Conservation (phyloP, 495 filamentous ascomycete species). For the Lophiostoma macrostomum region DNA sequence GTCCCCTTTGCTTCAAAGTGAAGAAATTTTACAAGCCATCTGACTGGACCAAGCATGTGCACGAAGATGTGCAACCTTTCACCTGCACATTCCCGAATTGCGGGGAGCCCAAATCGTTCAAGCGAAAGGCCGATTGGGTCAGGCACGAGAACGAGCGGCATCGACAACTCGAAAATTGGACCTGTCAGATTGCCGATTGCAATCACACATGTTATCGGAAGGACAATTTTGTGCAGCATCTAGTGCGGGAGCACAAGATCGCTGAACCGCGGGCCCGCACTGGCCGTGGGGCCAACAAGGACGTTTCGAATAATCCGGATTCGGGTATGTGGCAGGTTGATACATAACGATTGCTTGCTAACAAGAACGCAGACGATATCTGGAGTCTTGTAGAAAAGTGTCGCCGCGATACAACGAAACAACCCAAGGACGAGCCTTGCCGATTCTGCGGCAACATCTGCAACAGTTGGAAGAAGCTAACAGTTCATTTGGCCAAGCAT, state of each 20-base stretch:
- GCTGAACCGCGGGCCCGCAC: conserved; percentile 63
- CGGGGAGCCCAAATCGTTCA: conserved; percentile 88
- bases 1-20: conserved; percentile 81
- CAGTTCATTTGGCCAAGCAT: conserved; percentile 91
- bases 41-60: conserved; percentile 97
- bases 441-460: conserved; percentile 84
- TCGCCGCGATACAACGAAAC: conserved; percentile 62
- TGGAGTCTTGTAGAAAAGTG: conserved; percentile 80
- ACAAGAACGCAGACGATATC: conserved; percentile 53
- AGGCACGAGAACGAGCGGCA: conserved; percentile 93
- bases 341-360: conserved; percentile 37
- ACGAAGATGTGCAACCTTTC: conserved; percentile 93
- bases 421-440: conserved; percentile 77
- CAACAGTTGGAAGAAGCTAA: conserved; percentile 89
- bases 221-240: conserved; percentile 93
- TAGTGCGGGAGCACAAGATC: conserved; percentile 90
- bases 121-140: conserved; percentile 97
- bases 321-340: conserved; percentile 1
- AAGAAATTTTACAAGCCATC: conserved; percentile 94
- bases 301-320: conserved; percentile 37
- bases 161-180: conserved; percentile 91
- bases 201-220: conserved; percentile 82
- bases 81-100: conserved; percentile 89
- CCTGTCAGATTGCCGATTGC: conserved; percentile 77
- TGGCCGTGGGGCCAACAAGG: conserved; percentile 36